These are phyloP conservation scores for Colletotrichum simmondsii DNA, from an alignment of 2,329 filamentous ascomycete species.

Conservation along the genomic window DNA sequence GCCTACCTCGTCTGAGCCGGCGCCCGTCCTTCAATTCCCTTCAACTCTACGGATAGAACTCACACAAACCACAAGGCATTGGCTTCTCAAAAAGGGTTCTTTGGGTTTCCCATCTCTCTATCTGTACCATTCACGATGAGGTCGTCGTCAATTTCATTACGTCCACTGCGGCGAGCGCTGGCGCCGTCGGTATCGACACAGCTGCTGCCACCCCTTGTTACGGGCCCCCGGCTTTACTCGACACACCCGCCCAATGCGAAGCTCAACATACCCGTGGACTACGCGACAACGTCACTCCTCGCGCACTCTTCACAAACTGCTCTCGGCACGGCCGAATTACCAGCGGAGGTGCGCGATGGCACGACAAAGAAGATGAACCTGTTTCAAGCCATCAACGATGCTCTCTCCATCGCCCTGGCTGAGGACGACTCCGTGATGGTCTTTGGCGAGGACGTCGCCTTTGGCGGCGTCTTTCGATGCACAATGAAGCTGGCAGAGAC, in stretches of 20 bases:
- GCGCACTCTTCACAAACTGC: slow-evolving; percentile 81
- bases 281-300: slow-evolving; percentile 82
- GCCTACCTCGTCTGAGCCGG: slow-evolving; percentile 21
- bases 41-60: background rate
- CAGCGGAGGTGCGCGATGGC: slow-evolving; percentile 71
- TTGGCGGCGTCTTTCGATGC: slow-evolving; percentile 95
- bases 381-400: slow-evolving; percentile 93
- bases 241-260: slow-evolving; percentile 68
- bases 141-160: slow-evolving; percentile 16
- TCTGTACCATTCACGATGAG: slow-evolving; percentile 22
- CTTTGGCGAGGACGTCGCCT: slow-evolving; percentile 97
- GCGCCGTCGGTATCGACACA: slow-evolving; percentile 21
- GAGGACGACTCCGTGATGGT: slow-evolving; percentile 88
- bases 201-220: slow-evolving; percentile 8
- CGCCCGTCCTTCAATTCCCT: slow-evolving; percentile 4
- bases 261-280: slow-evolving; percentile 90
- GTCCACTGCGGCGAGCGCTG: slow-evolving; percentile 31
- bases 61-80: slow-evolving; percentile 1
- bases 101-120: background rate
- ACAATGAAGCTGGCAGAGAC: slow-evolving; percentile 90
- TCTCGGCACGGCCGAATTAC: slow-evolving; percentile 77
- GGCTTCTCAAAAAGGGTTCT: slow-evolving; percentile 1
- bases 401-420: slow-evolving; percentile 82
- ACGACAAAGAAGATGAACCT: slow-evolving; percentile 90
- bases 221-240: slow-evolving; percentile 55